A percentile compares a stretch with the other conserved stretches of the same genome.
phyloP scores from a whole-genome alignment of 2,329 filamentous ascomycete species.

The Penicillium hordei region DNA sequence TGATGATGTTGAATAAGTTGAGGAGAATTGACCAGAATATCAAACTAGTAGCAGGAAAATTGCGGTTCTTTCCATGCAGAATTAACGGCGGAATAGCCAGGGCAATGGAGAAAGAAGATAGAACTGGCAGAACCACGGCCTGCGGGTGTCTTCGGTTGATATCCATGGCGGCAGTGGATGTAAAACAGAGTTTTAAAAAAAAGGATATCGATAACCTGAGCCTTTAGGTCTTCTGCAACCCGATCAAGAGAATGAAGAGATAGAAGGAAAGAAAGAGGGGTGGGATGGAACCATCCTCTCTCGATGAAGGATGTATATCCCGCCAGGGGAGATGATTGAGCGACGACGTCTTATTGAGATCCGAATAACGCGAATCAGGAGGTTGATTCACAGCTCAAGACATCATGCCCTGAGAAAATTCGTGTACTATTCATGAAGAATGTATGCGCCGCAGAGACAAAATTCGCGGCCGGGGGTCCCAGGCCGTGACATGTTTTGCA shows the following conservation, averaged over 20 bases:
- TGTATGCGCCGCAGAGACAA: constrained; percentile 14
- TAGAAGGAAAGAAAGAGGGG: neutral
- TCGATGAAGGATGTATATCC: constrained; percentile 3
- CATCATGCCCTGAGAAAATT: neutral
- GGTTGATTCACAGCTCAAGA: constrained; percentile 7
- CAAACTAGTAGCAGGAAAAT: constrained; percentile 59
- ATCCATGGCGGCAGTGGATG: constrained; percentile 6
- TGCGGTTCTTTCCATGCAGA: constrained; percentile 61
- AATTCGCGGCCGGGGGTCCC: neutral
- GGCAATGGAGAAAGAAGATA: constrained; percentile 53
- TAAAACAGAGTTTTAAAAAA: neutral
- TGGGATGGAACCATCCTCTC: neutral
- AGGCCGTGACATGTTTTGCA: neutral
- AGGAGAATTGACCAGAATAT: constrained; percentile 57
- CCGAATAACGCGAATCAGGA: constrained; percentile 9
- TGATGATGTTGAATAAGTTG: constrained; percentile 60
- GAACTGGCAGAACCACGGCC: constrained; percentile 48
- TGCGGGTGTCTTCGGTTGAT: constrained; percentile 23
- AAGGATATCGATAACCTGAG: neutral
- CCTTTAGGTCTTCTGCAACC: neutral
- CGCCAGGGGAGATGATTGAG: neutral
- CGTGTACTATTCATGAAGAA: neutral
- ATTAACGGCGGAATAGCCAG: constrained; percentile 58
- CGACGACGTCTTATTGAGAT: constrained; percentile 3
- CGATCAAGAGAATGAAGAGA: neutral